These are phyloP conservation scores for Pythium brassicae DNA, from an alignment of 352 stramenopile genomes.

Conservation along the genomic window DNA sequence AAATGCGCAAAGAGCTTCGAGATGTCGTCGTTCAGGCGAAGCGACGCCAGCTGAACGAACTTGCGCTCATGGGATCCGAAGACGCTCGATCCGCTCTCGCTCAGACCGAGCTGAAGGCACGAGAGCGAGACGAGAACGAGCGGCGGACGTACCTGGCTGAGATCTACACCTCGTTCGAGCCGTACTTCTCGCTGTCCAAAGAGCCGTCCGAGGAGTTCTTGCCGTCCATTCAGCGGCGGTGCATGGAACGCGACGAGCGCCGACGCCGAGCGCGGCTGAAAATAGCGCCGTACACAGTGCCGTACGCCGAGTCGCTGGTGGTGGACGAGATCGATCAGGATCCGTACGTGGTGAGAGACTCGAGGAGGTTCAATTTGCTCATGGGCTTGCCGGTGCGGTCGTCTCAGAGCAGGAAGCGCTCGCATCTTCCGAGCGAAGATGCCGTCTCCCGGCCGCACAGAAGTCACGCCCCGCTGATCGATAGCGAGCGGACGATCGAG, in stretches of 20 bases:
- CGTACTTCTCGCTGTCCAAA: conserved; percentile 41
- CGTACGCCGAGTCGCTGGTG: conserved; percentile 30
- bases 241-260: conserved; percentile 18
- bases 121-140: conserved; percentile 22
- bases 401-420: conserved; percentile 20
- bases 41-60: conserved; percentile 35
- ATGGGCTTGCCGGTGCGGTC: conserved; percentile 40
- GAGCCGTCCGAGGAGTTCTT: conserved; percentile 44
- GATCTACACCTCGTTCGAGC: conserved; percentile 52
- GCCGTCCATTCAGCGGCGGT: conserved; percentile 35
- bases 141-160: conserved; percentile 33
- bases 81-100: conserved; percentile 33
- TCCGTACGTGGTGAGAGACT: conserved; percentile 48
- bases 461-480: conserved; percentile 9
- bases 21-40: conserved; percentile 25
- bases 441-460: conserved; percentile 32
- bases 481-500: conserved; percentile 24
- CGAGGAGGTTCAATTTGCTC: conserved; percentile 46
- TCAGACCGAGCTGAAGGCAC: conserved; percentile 21
- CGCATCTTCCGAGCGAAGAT: conserved; percentile 30
- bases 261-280: conserved; percentile 6
- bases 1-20: conserved; percentile 21
- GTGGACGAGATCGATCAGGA: conserved; percentile 44
- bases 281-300: conserved; percentile 27
- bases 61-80: conserved; percentile 42